These are phyloP conservation scores for Vanrija pseudolonga DNA, from an alignment of 1,284 basidiomycete genomes.

Conservation along the genomic window DNA sequence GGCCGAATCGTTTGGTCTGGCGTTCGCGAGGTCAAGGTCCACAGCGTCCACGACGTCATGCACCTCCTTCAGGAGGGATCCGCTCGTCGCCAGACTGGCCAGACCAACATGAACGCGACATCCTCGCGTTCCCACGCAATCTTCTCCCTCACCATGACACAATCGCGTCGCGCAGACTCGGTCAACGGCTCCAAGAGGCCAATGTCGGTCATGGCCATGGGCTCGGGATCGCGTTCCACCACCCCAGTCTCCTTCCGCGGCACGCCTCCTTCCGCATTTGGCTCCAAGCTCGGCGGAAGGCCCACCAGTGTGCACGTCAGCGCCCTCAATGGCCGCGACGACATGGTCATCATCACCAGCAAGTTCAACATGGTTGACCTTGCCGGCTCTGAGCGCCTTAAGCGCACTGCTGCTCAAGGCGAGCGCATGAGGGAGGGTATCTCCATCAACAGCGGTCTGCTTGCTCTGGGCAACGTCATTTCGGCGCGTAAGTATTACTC, in stretches of 20 bases:
- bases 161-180: slow-evolving; percentile 50
- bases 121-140: slow-evolving; percentile 98
- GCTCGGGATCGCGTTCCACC: slow-evolving; percentile 13
- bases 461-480: slow-evolving; percentile 96
- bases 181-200: slow-evolving; percentile 21
- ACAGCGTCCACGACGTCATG: slow-evolving; percentile 84
- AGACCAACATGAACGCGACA: slow-evolving; percentile 98
- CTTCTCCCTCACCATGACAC: slow-evolving; percentile 90
- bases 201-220: slow-evolving; percentile 11
- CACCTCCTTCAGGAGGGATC: slow-evolving; percentile 82
- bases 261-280: slow-evolving; percentile 15
- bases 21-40: slow-evolving; percentile 82
- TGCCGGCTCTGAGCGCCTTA: slow-evolving; percentile 92
- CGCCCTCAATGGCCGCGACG: slow-evolving; percentile 58
- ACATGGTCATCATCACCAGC: slow-evolving; percentile 84
- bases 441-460: slow-evolving; percentile 92
- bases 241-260: slow-evolving; percentile 14
- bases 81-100: slow-evolving; percentile 85
- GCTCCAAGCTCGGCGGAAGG: slow-evolving; percentile 50
- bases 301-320: slow-evolving; percentile 58
- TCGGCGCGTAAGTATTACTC: slow-evolving; percentile 64
- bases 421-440: slow-evolving; percentile 97
- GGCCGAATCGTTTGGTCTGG: slow-evolving; percentile 97
- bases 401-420: slow-evolving; percentile 86
- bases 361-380: slow-evolving; percentile 99